These are phyloP conservation scores for Ustilago xerochloae DNA, from an alignment of 1,284 basidiomycete genomes.

Conservation along the genomic window DNA sequence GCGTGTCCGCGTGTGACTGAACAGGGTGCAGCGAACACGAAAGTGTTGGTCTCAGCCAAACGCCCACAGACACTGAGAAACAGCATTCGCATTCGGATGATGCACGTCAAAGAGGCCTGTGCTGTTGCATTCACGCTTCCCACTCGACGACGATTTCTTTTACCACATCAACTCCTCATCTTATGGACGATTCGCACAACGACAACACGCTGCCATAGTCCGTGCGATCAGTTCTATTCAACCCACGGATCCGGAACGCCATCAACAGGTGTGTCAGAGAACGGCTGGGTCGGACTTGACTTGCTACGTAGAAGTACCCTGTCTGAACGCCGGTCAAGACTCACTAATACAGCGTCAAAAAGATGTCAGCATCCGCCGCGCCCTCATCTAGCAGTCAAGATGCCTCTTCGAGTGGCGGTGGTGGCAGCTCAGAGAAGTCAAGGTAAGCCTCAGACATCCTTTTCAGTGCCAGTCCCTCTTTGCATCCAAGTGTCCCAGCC, in stretches of 20 bases:
- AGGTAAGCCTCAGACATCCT: slow-evolving; percentile 10
- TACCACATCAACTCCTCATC: not conserved
- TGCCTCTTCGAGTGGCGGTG: slow-evolving; percentile 30
- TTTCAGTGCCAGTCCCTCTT: not conserved
- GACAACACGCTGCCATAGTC: too few species aligned
- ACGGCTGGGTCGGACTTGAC: not conserved
- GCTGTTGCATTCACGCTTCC: slow-evolving; percentile 17
- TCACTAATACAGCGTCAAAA: not conserved
- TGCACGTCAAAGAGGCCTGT: slow-evolving; percentile 16
- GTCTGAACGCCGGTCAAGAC: not conserved
- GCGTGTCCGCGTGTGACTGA: not conserved
- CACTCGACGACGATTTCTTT: not conserved
- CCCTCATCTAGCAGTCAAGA: slow-evolving; percentile 36
- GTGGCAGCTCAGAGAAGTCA: slow-evolving; percentile 27
- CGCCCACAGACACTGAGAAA: not conserved
- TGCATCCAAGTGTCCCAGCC: not conserved
- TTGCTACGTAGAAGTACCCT: not conserved
- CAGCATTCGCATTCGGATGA: not conserved
- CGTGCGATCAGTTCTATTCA: too few species aligned
- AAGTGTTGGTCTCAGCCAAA: slow-evolving; percentile 38
- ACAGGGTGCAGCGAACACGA: slow-evolving; percentile 1
- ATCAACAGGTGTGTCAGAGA: not conserved
- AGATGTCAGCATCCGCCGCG: slow-evolving; percentile 40
- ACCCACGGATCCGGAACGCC: too few species aligned
- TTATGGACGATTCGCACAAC: too few species aligned